A percentile compares a stretch with the other conserved stretches of the same genome.
Conservation (phyloP, 1,139 yeast genomes). For the Blastobotrys buckinghamii region DNA sequence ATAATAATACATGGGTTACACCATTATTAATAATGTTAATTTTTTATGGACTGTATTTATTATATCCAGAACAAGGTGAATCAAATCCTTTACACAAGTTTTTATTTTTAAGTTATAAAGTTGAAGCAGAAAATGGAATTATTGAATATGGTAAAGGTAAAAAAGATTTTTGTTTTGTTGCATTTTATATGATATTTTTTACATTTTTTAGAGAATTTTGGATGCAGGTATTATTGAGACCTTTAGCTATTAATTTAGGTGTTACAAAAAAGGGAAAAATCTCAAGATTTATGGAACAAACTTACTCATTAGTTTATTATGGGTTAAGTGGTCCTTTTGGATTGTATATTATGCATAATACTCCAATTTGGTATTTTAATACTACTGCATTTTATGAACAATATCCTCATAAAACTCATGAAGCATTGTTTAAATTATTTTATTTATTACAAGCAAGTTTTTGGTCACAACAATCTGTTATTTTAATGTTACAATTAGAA, state of each 20-base stretch:
- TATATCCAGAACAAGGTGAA: constrained; percentile 39
- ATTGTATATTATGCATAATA: constrained; percentile 73
- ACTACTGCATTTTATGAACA: constrained; percentile 71
- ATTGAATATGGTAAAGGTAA: constrained; percentile 73
- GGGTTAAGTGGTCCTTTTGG: constrained; percentile 83
- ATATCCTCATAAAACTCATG: constrained; percentile 81
- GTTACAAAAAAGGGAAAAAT: constrained; percentile 53
- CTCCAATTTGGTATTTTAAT: constrained; percentile 85
- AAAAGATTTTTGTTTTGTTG: constrained; percentile 75
- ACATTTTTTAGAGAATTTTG: constrained; percentile 85
- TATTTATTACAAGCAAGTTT: constrained; percentile 92
- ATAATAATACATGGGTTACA: constrained; percentile 73
- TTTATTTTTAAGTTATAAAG: constrained; percentile 62
- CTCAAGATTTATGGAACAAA: constrained; percentile 87
- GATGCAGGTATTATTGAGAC: constrained; percentile 77
- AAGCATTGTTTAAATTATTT: constrained; percentile 64
- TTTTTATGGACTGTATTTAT: constrained; percentile 32
- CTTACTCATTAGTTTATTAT: constrained; percentile 77
- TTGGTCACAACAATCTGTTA: constrained; percentile 94
- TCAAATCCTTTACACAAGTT: constrained; percentile 60
- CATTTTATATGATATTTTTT: constrained; percentile 76
- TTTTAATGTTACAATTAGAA: constrained; percentile 76
- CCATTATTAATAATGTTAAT: constrained; percentile 46
- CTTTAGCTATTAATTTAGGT: constrained; percentile 55
- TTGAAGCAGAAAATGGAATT: constrained; percentile 31